Evolutionary conservation across 106 monocot species (phyloP), one percentile per base, ranked within the genome.

Genomic region (Agapanthus africanus): DNA sequence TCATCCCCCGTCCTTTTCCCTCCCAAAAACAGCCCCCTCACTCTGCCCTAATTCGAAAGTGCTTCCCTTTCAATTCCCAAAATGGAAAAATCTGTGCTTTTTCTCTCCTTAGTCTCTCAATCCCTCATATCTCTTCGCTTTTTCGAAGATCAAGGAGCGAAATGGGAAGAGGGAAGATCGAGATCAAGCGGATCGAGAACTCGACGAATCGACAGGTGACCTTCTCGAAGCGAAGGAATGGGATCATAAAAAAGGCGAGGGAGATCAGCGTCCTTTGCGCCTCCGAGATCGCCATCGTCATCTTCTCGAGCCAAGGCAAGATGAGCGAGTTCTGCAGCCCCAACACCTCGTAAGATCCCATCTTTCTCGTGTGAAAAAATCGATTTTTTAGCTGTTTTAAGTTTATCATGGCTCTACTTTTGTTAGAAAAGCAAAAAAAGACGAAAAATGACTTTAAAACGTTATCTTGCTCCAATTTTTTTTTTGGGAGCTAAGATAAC

Each of bases 111-210:
- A 25, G 37, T 22, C n/a, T 7, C 28, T 23, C 18, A 5, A 5
- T 47, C 18, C 7, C 36, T 30, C 15, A 0, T 32, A 14, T n/a
- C 14, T 15, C 9, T n/a, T 42, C 27, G 4, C 6, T 9, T 19
- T 15, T 37, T 28, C 40, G 0, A 11, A 66, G 39, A 27, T 66
- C 42, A 22, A 27, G 34, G 23, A 25, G 1, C 4, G 34, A 26
- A 46, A 90, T 90, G 90, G 93, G 90, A 22, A 52, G 93, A 5
- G 93, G 93, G 10, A 93, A 90, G 87, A 99, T 92, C 40, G 92
- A 99, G 92, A 99, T 99, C 68, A 92, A 89, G 84, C 69, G 92
- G 76, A 99, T 99, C 71, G 97, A 99, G 81, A 99, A 93, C 90
- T 82, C 87, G 14, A 79, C 78, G 21, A 99, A 93, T 75, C 78